Percentiles rank a stretch among this genome's conserved stretches.
Conservation (phyloP, 1,139 yeast genomes). For the Meyerozyma sp. region DNA sequence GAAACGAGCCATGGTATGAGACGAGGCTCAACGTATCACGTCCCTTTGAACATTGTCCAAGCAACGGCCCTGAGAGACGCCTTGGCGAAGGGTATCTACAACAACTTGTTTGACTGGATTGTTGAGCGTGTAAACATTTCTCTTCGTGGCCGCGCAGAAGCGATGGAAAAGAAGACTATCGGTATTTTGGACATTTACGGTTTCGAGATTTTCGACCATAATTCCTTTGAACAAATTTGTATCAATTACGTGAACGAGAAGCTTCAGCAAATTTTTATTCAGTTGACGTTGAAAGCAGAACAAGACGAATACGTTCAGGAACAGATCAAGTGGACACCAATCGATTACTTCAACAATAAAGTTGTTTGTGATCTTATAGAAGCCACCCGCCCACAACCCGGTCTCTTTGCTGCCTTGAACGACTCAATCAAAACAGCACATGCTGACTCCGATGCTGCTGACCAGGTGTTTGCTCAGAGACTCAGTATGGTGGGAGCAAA, state of each 20-base stretch:
- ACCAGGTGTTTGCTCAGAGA: constrained; percentile 92
- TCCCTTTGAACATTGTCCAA: constrained; percentile 86
- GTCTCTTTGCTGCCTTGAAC: constrained; percentile 91
- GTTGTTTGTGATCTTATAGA: constrained; percentile 97
- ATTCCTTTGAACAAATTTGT: constrained; percentile 95
- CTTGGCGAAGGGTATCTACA: constrained; percentile 89
- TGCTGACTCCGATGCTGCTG: constrained; percentile 96
- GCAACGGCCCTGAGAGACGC: constrained; percentile 96
- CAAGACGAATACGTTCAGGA: constrained; percentile 97
- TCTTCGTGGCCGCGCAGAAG: constrained; percentile 37
- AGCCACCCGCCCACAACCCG: constrained; percentile 86
- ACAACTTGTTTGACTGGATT: constrained; percentile 93
- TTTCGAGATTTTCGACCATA: constrained; percentile 94
- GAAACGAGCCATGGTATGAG: constrained; percentile 87
- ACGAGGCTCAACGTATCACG: constrained; percentile 91
- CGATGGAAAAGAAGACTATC: constrained; percentile 57
- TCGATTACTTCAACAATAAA: constrained; percentile 91
- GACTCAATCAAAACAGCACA: constrained; percentile 98
- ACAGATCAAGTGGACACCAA: constrained; percentile 96
- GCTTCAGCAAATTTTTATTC: constrained; percentile 94
- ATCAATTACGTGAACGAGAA: constrained; percentile 97
- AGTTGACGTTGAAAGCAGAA: constrained; percentile 90
- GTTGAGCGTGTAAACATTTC: constrained; percentile 90
- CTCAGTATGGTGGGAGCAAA: constrained; percentile 72
- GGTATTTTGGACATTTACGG: constrained; percentile 98